Evolutionary conservation across 73 alveolate species (phyloP), one percentile per base, ranked within the genome.

Genomic region (Paramecium biaurelia): DNA sequence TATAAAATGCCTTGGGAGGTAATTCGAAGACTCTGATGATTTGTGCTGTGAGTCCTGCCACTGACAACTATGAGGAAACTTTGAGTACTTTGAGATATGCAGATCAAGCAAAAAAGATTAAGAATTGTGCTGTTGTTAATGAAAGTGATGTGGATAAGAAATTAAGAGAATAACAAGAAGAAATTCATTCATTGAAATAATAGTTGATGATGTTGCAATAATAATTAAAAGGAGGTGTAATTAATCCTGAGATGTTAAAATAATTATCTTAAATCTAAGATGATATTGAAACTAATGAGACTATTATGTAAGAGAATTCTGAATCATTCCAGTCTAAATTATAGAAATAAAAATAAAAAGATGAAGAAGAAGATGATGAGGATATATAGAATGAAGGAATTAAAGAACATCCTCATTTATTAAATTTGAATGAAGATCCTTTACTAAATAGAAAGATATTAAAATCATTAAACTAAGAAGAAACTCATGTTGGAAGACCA

Each of bases 1-100:
- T 99, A 82, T 98, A 98, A 92, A 99, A 98, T 92, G 99, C 99
- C 12, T 95, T 99, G 23, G 99, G 99, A 72, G 99, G 99, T 38
- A 93, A 98, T 88, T 96, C 99, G 18, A 99, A 98, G 95, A 98
- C 99, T 24, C 95, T 98, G 85, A 99, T 99, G 99, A 95, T 99
- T 45, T 98, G 99, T 87, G 99, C 99, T 28, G 88, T 99, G n/a
- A 93, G 99, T 6, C 99, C 99, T 2, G 99, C 99, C 20, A 93
- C 95, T 30, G 95, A 97, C n/a, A 99, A 99, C 92, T 99, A 97
- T 92, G 99, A 98, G 14, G 99, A 99, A 92, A 96, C 99, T 32
- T 92, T 99, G 89, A 86, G 98, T 85, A 99, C 99, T 9, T 93
- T 99, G 76, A 97, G 99, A 92, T 99, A 98, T 86, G 99, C 99